Base-by-base conservation (phyloP, 116 monocot species). In the Thalassia testudinum region DNA sequence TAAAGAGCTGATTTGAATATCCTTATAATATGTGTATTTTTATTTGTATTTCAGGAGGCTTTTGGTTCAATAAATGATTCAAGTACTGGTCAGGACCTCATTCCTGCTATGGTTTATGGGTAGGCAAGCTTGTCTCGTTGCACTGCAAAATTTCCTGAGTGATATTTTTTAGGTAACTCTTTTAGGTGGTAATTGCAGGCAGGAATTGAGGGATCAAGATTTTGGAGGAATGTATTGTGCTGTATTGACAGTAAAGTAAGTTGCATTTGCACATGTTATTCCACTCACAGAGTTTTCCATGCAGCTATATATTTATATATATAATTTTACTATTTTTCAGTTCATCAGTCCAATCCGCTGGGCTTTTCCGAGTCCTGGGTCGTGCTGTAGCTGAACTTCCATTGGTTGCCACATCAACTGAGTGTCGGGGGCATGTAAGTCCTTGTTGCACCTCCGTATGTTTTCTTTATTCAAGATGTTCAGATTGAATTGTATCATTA, bases 151-250 rank as follows among this genome's bases (percentile, higher is more conserved):
- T n/a, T n/a, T n/a, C n/a, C n/a, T n/a, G 30, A 34, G 30, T 10
- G 30, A 3, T 34, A 10, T 10, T 34, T 34, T 10, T 34, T 34
- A 5, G 3, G 30, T 34, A 34, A 34, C 10, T 34, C n/a, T 34
- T 34, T 3, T 3, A 34, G 10, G 3, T 34, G 30, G 30, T 34
- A 16, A 24, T 64, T 1, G 49, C 68, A 89, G 88, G 42, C 64
- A 71, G 50, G 76, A 44, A 43, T 47, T 72, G 58, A 64, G 76
- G 52, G 76, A 75, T 30, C 74, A 72, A 69, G 88, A 89, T 60
- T 89, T 68, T 61, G 64, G 70, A 34, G 88, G 88, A 18, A 76
- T 89, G 66, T 83, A 73, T 55, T 89, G 88, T 77, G 77, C 72
- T 27, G 61, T 89, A 27, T 56, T 89, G 52, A 78, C 79, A 25